Evolutionary conservation across 352 stramenopile genomes (phyloP).

Genomic region (Blastocystis hominis): DNA sequence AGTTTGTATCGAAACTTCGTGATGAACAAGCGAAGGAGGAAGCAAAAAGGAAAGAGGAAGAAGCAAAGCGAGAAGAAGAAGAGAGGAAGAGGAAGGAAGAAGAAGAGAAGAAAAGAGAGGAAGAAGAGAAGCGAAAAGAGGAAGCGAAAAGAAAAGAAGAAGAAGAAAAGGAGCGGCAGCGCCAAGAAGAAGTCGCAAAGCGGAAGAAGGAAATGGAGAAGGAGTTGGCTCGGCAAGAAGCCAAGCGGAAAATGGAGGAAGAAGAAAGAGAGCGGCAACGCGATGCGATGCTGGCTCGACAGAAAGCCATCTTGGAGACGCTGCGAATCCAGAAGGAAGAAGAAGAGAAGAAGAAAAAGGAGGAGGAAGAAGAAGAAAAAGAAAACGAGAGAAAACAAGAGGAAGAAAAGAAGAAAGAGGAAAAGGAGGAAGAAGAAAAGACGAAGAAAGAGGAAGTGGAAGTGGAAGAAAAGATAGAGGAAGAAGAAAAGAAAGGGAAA

Average conservation of each 20-base stretch:
- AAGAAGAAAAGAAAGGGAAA: neutral
- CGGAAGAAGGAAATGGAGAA: neutral
- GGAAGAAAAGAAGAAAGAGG: neutral
- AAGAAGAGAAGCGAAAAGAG: neutral
- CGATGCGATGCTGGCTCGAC: neutral
- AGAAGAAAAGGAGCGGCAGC: neutral
- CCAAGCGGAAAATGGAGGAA: neutral
- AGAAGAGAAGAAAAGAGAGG: constrained; percentile 2
- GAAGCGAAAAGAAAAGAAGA: neutral
- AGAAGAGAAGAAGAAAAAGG: neutral
- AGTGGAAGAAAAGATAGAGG: neutral
- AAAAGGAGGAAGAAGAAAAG: neutral
- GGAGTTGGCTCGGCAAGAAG: neutral
- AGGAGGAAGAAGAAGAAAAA: neutral
- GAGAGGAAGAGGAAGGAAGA: neutral
- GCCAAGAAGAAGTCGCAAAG: neutral
- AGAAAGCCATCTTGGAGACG: constrained; percentile 7
- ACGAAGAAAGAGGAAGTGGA: neutral
- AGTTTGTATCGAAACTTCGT: neutral
- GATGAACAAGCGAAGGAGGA: neutral
- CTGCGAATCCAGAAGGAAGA: neutral
- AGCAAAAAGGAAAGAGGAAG: neutral
- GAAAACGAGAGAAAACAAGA: too few species aligned
- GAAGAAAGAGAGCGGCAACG: neutral
- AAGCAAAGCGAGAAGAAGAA: neutral